Base-by-base conservation (phyloP, 192 early-diverging fungal species). In the Dimargaris verticillata region DNA sequence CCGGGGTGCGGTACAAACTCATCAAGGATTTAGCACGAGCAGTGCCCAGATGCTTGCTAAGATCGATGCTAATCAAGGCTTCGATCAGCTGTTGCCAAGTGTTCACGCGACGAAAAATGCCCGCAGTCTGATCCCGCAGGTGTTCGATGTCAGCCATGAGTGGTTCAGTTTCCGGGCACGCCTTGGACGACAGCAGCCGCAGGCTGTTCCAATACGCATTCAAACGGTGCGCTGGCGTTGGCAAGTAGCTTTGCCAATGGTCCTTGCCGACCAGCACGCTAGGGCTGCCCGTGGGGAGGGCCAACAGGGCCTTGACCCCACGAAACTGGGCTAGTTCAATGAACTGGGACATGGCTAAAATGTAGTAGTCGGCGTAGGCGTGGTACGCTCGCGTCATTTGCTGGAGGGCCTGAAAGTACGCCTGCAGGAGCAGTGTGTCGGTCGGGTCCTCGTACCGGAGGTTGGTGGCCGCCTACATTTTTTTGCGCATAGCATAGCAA, bases 381-480 rank as follows among this genome's bases (percentile, higher is more conserved):
- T 33, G 38, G n/a, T 59, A 59, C 17, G 57, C 57, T 9, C 13
- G 20, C 7, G 43, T 26, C 57, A 59, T 59, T n/a, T 18, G 18
- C n/a, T 5, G 2, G 13, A 59, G 5, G 42, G 57, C 42, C 13
- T 59, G 33, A 9, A 59, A 38, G 7, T 29, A 59, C 5, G 33
- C 42, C 5, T 44, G 15, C 41, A 10, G 38, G 5, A 59, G 43
- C 33, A 43, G 57, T 18, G 15, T 3, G 25, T 59, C 57, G 41
- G 57, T 59, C 11, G 57, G 57, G 42, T 59, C 57, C n/a, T 59
- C n/a, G 17, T 59, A 59, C 20, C 57, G 57, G n/a, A 44, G 17
- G 42, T 59, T 33, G 22, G 57, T 59, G 41, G 57, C 51, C 24
- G 51, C 13, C 51, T 52, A 25, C 22, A 25, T 3, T 20, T n/a